Conservation (phyloP, 1,139 yeast genomes). For the Saccharomyces hybrid region DNA sequence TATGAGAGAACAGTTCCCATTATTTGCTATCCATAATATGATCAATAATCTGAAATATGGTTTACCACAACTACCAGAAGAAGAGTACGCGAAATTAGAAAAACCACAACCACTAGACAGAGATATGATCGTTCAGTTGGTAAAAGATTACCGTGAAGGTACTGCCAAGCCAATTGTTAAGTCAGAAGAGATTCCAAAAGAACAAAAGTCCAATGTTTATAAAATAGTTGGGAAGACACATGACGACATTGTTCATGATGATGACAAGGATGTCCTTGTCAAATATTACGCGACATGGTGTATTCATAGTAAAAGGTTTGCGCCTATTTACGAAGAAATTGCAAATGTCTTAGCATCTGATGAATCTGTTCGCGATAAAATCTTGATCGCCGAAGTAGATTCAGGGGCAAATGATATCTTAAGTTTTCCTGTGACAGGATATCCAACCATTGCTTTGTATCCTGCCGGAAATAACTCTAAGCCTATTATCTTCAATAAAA, state of each 20-base stretch:
- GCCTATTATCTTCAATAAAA: constrained; percentile 62
- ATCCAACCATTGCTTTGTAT: constrained; percentile 85
- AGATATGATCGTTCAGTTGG: constrained; percentile 48
- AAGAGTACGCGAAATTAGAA: constrained; percentile 25
- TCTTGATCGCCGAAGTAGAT: constrained; percentile 76
- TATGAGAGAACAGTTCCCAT: constrained; percentile 79
- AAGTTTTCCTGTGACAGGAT: constrained; percentile 72
- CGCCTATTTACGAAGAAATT: constrained; percentile 82
- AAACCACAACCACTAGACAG: constrained; percentile 31
- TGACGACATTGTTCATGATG: constrained; percentile 58
- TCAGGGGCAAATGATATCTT: constrained; percentile 79
- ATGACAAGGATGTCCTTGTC: constrained; percentile 74
- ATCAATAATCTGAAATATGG: constrained; percentile 67
- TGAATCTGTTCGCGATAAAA: constrained; percentile 40
- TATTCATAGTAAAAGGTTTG: constrained; percentile 92
- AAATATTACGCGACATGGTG: constrained; percentile 98
- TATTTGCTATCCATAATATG: constrained; percentile 79
- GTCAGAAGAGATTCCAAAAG: constrained; percentile 80
- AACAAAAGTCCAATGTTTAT: constrained; percentile 62
- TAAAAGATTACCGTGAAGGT: constrained; percentile 57
- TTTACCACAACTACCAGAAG: constrained; percentile 39
- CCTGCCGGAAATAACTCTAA: constrained; percentile 77
- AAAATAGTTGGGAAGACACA: constrained; percentile 82
- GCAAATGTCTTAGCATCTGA: constrained; percentile 56
- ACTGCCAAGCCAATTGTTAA: constrained; percentile 64